Conservation (phyloP, 805 yeast genomes). For the Suhomyces pyralidae region DNA sequence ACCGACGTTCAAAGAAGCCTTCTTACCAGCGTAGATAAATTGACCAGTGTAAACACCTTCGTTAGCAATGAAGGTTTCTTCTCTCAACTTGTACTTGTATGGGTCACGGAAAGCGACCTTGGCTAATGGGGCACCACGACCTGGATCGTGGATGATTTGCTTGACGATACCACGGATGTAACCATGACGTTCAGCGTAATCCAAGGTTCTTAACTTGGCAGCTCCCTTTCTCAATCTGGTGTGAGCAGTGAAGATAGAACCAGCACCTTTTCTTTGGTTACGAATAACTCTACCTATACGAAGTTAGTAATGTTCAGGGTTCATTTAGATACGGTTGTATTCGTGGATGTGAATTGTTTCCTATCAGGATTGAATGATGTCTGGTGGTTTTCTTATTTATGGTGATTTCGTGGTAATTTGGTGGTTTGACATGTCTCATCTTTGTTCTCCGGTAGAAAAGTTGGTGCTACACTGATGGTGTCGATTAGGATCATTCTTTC, state of each 20-base stretch:
- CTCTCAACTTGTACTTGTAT: conserved; percentile 96
- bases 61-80: conserved; percentile 98
- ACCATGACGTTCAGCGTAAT: conserved; percentile 99
- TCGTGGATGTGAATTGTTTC: not conserved
- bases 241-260: conserved; percentile 99
- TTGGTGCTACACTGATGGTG: not conserved
- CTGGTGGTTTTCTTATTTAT: too few species aligned
- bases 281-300: conserved; percentile 96
- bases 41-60: conserved; percentile 99
- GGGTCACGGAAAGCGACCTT: conserved; percentile 98
- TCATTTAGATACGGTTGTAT: not conserved
- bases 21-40: conserved; percentile 98
- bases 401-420: not conserved
- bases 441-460: not conserved
- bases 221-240: conserved; percentile 99
- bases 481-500: not conserved
- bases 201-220: conserved; percentile 98
- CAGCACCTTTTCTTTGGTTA: conserved; percentile 99
- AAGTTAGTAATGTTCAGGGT: conserved; percentile 10
- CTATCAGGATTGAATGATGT: not conserved
- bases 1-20: conserved; percentile 95
- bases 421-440: not conserved
- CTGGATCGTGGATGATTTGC: conserved; percentile 98
- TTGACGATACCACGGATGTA: conserved; percentile 99
- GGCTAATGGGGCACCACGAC: conserved; percentile 99